A percentile compares a stretch with the other conserved stretches of the same genome.
phyloP scores from a whole-genome alignment of 2,329 filamentous ascomycete genomes.

The Apiospora marii region DNA sequence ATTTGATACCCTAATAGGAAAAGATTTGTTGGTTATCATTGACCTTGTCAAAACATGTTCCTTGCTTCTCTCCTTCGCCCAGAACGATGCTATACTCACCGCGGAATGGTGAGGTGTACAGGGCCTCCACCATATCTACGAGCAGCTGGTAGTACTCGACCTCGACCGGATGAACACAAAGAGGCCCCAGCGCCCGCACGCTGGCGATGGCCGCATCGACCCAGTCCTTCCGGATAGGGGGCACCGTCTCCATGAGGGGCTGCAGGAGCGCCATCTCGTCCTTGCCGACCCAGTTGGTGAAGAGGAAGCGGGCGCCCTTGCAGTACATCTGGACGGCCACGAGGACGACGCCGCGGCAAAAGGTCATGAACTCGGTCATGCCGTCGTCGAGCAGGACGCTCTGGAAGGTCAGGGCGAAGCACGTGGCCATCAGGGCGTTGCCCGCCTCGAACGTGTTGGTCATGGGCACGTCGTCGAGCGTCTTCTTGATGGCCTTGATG shows the following conservation, averaged over 20 bases:
- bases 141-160: constrained; percentile 55
- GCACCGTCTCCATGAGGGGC: constrained; percentile 54
- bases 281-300: constrained; percentile 53
- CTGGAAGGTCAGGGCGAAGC: constrained; percentile 66
- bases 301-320: constrained; percentile 58
- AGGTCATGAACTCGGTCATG: constrained; percentile 67
- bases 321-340: constrained; percentile 62
- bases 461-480: constrained; percentile 49
- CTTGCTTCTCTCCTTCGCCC: background rate
- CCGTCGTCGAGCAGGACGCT: constrained; percentile 65
- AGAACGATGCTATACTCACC: constrained; percentile 47
- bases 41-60: background rate
- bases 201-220: constrained; percentile 55
- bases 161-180: constrained; percentile 54
- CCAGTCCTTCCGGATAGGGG: constrained; percentile 54
- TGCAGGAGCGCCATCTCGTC: constrained; percentile 51
- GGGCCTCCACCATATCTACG: constrained; percentile 56
- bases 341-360: constrained; percentile 64
- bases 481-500: constrained; percentile 67
- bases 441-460: constrained; percentile 54
- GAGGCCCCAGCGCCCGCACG: constrained; percentile 50
- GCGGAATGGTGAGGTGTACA: constrained; percentile 60
- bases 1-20: constrained; percentile 53
- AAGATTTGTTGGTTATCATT: background rate
- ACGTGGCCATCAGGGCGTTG: constrained; percentile 66